These are phyloP conservation scores for Solanum habrochaites DNA, from an alignment of 257 asterid species.

Conservation along the genomic window DNA sequence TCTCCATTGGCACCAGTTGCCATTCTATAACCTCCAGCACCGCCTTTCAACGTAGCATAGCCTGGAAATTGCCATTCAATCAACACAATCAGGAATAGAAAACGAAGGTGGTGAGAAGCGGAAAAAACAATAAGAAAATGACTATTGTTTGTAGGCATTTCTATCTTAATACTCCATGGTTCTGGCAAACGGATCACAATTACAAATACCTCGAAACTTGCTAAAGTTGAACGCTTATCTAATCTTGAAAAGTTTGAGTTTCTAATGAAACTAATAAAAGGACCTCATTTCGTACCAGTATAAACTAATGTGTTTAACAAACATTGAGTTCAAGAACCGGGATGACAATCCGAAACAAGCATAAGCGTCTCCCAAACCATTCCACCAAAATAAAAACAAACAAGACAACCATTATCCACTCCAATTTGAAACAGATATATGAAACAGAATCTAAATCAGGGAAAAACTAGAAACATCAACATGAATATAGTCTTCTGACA, in stretches of 20 bases:
- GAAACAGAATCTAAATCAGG: background rate
- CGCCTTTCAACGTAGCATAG: constrained; percentile 15
- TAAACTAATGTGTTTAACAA: background rate
- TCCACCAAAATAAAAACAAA: background rate
- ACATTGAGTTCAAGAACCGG: background rate
- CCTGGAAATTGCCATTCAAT: constrained; percentile 26
- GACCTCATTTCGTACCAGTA: background rate
- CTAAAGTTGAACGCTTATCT: background rate
- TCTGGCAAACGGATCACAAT: background rate
- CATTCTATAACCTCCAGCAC: constrained; percentile 18
- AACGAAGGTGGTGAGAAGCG: background rate
- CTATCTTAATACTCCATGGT: background rate
- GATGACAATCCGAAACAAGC: background rate
- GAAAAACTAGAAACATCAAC: background rate
- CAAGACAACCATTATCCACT: background rate
- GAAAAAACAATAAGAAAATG: background rate
- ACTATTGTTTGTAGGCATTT: background rate
- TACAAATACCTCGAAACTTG: background rate
- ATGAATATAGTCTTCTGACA: background rate
- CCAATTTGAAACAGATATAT: background rate
- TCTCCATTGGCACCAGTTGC: constrained; percentile 19
- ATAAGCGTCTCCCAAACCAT: background rate
- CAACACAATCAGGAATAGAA: background rate
- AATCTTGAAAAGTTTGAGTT: background rate
- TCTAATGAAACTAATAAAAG: background rate